Base-by-base conservation (phyloP, 2,329 filamentous ascomycete genomes). In the Aspergillus fijiensis region DNA sequence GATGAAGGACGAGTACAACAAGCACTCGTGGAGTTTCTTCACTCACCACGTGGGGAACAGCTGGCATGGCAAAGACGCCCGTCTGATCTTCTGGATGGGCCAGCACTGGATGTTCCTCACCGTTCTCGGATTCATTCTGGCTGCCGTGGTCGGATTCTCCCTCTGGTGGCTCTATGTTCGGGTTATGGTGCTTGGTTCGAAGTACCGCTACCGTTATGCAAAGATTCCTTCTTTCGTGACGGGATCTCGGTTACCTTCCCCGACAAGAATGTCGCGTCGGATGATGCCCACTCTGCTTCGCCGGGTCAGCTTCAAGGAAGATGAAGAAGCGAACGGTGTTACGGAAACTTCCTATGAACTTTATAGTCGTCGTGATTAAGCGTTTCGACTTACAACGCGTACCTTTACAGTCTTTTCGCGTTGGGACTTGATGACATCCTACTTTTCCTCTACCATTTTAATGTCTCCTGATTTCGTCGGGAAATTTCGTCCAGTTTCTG, bases 11-110 rank as follows among this genome's bases (percentile, higher is more conserved):
- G 87, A 90, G 70, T 90, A 90, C 76, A 88, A 87, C 69, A 81
- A 83, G 63, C 82, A 87, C 65, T 74, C 83, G 0, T 90, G 87
- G 87, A 89, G 86, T 65, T 91, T 91, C 79, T 91, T 91, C 76
- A 87, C 83, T 39, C 84, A 87, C 69, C 82, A 88, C 69, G 72
- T 84, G 55, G 86, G 86, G 48, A 87, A 85, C 74, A 87, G 84
- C 74, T 88, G 86, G 86, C 86, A 89, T 70, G 82, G 81, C 51
- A 83, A 81, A 62, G 86, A 89, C 67, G 86, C 87, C 53, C 80
- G 82, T 69, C 70, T 88, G 55, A 88, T 89, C 60, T 87, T 88
- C 74, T 89, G 86, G 80, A 84, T 86, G 80, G 82, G 81, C 25
- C 78, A 79, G 62, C 81, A 85, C 67, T 85, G 83, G 83, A 67